Percentiles rank a stretch among this genome's conserved stretches.
Conservation (phyloP, 2,329 filamentous ascomycete genomes). For the Periconia digitata region DNA sequence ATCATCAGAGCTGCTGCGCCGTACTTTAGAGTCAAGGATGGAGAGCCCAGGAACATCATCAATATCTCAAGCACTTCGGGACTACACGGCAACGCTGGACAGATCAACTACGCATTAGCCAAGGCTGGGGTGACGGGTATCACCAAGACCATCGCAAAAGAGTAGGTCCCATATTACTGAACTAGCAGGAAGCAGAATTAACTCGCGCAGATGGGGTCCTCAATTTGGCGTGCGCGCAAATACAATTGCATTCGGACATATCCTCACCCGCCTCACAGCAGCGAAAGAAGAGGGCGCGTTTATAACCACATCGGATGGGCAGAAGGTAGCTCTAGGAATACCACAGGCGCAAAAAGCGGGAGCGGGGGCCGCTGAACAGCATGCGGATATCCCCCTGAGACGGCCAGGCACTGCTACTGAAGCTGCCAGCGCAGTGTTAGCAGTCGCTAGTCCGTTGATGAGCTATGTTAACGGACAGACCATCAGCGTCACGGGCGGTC, state of each 20-base stretch:
- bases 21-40: conserved; percentile 85
- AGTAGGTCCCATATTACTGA: conserved; percentile 44
- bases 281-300: conserved; percentile 85
- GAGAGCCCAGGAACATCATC: conserved; percentile 75
- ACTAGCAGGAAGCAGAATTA: conserved; percentile 1
- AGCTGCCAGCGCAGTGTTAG: conserved; percentile 75
- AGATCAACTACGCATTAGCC: conserved; percentile 83
- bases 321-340: conserved; percentile 47
- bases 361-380: conserved; percentile 32
- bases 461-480: conserved; percentile 86
- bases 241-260: conserved; percentile 81
- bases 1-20: conserved; percentile 76
- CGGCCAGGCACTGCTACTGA: conserved; percentile 77
- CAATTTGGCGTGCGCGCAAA: conserved; percentile 80
- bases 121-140: conserved; percentile 83
- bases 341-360: conserved; percentile 48
- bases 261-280: conserved; percentile 76
- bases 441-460: conserved; percentile 78
- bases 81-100: conserved; percentile 85
- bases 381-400: conserved; percentile 75
- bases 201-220: conserved; percentile 67
- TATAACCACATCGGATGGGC: conserved; percentile 72
- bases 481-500: conserved; percentile 80
- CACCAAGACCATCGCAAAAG: conserved; percentile 85
- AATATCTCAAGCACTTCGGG: conserved; percentile 84